Evolutionary conservation across 129 eudicot species (phyloP).

Genomic region (Tagetes patula): DNA sequence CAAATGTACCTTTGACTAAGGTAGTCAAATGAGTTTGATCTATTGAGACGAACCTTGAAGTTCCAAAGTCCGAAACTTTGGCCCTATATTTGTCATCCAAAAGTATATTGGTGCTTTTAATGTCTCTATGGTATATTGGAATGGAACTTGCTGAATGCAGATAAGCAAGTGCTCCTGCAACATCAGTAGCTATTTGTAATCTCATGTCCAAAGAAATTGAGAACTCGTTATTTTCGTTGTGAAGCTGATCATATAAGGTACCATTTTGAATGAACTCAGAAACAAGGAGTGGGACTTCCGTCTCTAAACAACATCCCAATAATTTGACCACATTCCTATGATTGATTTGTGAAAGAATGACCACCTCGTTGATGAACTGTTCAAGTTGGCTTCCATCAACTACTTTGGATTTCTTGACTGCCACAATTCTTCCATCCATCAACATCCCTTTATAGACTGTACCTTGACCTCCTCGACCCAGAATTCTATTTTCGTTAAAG

Average conservation of each 20-base stretch:
- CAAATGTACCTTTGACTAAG: too few species aligned
- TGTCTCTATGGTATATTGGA: conserved; percentile 37
- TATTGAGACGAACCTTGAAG: conserved; percentile 15
- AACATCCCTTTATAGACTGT: too few species aligned
- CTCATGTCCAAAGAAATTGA: background rate
- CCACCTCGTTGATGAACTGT: conserved; percentile 19
- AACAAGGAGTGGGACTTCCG: conserved; percentile 18
- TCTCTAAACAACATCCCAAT: too few species aligned
- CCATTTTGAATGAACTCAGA: conserved; percentile 36
- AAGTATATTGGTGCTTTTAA: background rate
- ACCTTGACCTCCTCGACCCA: too few species aligned
- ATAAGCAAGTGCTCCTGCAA: background rate
- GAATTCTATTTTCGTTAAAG: too few species aligned
- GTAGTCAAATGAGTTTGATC: too few species aligned
- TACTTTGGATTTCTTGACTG: too few species aligned
- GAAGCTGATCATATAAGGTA: background rate
- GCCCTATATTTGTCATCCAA: conserved; percentile 25
- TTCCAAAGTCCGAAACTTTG: conserved; percentile 30
- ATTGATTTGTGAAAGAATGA: background rate
- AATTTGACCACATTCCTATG: too few species aligned
- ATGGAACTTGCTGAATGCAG: conserved; percentile 27
- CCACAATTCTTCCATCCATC: too few species aligned
- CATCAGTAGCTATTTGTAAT: background rate
- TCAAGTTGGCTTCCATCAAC: conserved; percentile 6
- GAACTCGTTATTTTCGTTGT: background rate